Evolutionary conservation across 495 filamentous ascomycete species (phyloP).

Genomic region (Penicillium goetzii): DNA sequence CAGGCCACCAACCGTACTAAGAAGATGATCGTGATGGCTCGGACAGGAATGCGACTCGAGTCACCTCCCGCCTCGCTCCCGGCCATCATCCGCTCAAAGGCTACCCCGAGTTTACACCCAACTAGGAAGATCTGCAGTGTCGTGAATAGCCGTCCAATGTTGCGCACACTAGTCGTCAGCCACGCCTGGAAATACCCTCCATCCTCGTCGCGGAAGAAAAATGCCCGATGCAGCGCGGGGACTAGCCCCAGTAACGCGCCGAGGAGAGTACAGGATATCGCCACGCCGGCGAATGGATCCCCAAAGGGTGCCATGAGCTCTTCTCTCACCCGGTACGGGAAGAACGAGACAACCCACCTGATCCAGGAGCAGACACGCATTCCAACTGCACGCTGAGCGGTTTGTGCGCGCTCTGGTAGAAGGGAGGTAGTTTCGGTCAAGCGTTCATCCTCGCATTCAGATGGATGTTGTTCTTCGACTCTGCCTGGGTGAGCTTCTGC

Average conservation of each 20-base stretch:
- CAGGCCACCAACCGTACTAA: constrained; percentile 66
- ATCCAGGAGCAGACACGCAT: constrained; percentile 16
- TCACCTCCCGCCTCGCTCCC: not conserved
- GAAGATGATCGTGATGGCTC: constrained; percentile 55
- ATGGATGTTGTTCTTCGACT: constrained; percentile 16
- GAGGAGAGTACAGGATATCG: not conserved
- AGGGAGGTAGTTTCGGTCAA: constrained; percentile 48
- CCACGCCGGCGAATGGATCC: not conserved
- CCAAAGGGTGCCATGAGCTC: not conserved
- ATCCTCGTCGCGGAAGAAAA: not conserved
- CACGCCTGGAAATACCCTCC: not conserved
- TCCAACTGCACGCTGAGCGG: not conserved
- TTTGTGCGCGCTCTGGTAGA: not conserved
- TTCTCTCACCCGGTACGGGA: not conserved
- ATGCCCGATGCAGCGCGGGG: not conserved
- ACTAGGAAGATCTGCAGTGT: not conserved
- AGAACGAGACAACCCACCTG: constrained; percentile 15
- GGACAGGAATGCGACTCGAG: not conserved
- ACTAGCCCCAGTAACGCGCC: not conserved
- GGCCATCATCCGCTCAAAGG: not conserved
- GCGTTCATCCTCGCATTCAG: constrained; percentile 30
- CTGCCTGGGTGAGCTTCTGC: constrained; percentile 19
- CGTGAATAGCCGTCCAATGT: not conserved
- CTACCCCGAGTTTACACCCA: not conserved
- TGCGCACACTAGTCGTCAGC: not conserved